phyloP scores from a whole-genome alignment of 345 rosid genomes.

The Conringia planisiliqua region DNA sequence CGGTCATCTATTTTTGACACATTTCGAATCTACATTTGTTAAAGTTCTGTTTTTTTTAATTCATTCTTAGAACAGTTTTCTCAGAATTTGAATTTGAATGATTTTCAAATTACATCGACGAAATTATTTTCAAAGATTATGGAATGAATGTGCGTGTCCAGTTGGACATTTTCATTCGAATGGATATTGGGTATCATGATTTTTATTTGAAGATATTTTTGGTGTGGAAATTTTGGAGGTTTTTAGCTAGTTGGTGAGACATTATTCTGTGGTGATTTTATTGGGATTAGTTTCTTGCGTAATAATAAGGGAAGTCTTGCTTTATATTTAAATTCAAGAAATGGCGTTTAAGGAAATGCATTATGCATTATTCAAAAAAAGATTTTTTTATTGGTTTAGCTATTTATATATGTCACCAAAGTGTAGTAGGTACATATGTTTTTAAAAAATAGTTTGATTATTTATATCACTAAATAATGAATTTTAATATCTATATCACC shows the following conservation, averaged over 20 bases:
- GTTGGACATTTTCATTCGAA: neutral
- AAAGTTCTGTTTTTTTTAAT: no score
- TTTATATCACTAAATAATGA: no score
- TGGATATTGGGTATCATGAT: no score
- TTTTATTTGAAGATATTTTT: no score
- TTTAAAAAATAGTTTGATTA: no score
- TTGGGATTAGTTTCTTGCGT: neutral
- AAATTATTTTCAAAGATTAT: no score
- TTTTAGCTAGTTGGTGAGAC: neutral
- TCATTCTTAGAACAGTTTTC: neutral
- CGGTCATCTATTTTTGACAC: neutral
- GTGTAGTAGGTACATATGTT: no score
- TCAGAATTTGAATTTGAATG: no score
- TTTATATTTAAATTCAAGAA: neutral
- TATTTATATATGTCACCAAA: no score
- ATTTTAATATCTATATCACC: no score
- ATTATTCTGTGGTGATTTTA: neutral
- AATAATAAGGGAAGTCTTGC: neutral
- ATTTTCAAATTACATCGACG: no score
- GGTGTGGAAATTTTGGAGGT: neutral
- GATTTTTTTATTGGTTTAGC: no score
- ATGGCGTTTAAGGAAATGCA: neutral
- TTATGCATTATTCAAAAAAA: neutral
- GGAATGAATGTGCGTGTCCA: neutral
- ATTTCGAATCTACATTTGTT: neutral